phyloP scores from a whole-genome alignment of 805 yeast genomes.

The Scheffersomyces coipomensis region DNA sequence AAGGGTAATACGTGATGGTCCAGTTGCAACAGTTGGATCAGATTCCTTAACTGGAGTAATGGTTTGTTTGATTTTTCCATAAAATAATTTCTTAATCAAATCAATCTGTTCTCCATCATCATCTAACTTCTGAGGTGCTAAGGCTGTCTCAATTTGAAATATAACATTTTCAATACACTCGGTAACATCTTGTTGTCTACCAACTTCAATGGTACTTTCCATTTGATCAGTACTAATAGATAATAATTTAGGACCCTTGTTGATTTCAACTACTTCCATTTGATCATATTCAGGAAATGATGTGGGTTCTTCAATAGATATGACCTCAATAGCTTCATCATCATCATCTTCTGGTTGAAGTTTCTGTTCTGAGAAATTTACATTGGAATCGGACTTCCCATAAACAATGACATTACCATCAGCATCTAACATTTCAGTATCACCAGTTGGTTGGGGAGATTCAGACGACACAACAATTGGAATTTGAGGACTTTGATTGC shows the following conservation, averaged over 20 bases:
- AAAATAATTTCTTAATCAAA: slow-evolving; percentile 74
- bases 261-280: neutral
- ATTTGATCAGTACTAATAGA: slow-evolving; percentile 59
- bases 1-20: slow-evolving; percentile 29
- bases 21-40: slow-evolving; percentile 18
- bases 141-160: slow-evolving; percentile 86
- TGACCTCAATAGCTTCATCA: slow-evolving; percentile 1
- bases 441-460: neutral
- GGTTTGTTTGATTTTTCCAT: slow-evolving; percentile 81
- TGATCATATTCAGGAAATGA: neutral
- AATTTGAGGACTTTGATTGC: slow-evolving; percentile 8
- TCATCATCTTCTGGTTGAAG: slow-evolving; percentile 1
- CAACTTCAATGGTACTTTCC: slow-evolving; percentile 73
- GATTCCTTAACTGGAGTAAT: slow-evolving; percentile 51
- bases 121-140: slow-evolving; percentile 64
- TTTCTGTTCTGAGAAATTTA: neutral
- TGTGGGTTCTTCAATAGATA: neutral
- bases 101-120: slow-evolving; percentile 78
- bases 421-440: slow-evolving; percentile 12
- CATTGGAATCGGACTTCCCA: slow-evolving; percentile 4
- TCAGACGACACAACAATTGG: slow-evolving; percentile 5
- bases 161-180: slow-evolving; percentile 95
- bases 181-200: slow-evolving; percentile 96
- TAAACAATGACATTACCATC: slow-evolving; percentile 10
- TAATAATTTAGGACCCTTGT: slow-evolving; percentile 15